A percentile compares a stretch with the other conserved stretches of the same genome.
Evolutionary conservation across 2,329 filamentous ascomycete species (phyloP).

Genomic region (Gremmenia infestans): DNA sequence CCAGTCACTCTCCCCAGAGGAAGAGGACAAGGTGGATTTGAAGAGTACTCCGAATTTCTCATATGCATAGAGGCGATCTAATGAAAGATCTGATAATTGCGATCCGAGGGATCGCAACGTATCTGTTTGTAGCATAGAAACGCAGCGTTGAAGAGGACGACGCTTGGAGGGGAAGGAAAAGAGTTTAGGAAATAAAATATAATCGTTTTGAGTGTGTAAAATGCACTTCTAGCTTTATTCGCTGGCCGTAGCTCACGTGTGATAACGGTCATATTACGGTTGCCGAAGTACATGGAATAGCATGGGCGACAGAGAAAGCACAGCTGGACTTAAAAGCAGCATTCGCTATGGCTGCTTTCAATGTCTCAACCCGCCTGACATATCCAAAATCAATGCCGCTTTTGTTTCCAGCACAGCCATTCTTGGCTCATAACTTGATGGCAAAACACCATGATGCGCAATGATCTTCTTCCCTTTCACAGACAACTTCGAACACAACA

Average conservation of each 20-base stretch:
- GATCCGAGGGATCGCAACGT: conserved; percentile 30
- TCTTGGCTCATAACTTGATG: not conserved
- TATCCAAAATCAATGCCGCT: not conserved
- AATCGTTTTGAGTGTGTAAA: not conserved
- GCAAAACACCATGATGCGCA: not conserved
- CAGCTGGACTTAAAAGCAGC: not conserved
- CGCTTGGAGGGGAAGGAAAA: conserved; percentile 52
- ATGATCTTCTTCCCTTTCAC: not conserved
- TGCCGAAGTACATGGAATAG: not conserved
- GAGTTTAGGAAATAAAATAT: conserved; percentile 3
- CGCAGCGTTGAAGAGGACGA: conserved; percentile 87
- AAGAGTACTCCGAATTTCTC: conserved; percentile 99
- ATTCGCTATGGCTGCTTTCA: not conserved
- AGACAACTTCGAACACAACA: not conserved
- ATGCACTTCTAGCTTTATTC: conserved; percentile 7
- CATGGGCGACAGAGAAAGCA: not conserved
- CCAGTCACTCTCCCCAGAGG: conserved; percentile 41
- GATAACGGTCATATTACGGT: not conserved
- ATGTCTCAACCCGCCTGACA: not conserved
- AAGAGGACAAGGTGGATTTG: conserved; percentile 47
- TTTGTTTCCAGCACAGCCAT: not conserved
- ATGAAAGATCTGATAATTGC: conserved; percentile 25
- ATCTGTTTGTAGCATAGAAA: conserved; percentile 90
- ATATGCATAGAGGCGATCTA: conserved; percentile 56
- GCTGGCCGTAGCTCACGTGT: conserved; percentile 1